Percentiles rank a stretch among this genome's conserved stretches.
Evolutionary conservation across 2,329 filamentous ascomycete species (phyloP).

Genomic region (Tympanopsis confertula): DNA sequence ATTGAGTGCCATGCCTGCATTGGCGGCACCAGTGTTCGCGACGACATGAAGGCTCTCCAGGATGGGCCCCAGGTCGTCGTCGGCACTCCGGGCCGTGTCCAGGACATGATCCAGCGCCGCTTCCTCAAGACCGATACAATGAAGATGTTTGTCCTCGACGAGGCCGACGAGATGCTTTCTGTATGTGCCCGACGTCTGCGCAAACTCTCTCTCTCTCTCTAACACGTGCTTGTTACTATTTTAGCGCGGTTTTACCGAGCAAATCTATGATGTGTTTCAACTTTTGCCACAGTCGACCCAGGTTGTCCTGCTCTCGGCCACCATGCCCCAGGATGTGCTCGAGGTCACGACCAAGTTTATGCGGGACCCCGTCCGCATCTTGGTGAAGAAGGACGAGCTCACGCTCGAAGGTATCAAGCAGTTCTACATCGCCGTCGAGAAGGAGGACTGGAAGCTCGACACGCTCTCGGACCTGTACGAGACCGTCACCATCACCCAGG

Average conservation of each 20-base stretch:
- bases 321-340: conserved; percentile 97
- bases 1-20: conserved; percentile 99
- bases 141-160: conserved; percentile 99
- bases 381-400: conserved; percentile 99
- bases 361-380: conserved; percentile 95
- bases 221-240: conserved; percentile 3
- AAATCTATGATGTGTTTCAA: conserved; percentile 99
- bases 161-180: conserved; percentile 98
- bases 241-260: conserved; percentile 95
- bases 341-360: conserved; percentile 99
- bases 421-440: conserved; percentile 99
- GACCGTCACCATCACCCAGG: conserved; percentile 98
- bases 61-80: conserved; percentile 96
- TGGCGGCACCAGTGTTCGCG: conserved; percentile 92
- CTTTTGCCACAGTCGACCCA: conserved; percentile 95
- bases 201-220: neutral
- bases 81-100: conserved; percentile 94
- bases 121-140: conserved; percentile 94
- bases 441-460: conserved; percentile 99
- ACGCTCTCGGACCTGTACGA: conserved; percentile 98
- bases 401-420: conserved; percentile 99
- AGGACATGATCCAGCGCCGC: conserved; percentile 98
- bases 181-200: conserved; percentile 31
- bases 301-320: conserved; percentile 94
- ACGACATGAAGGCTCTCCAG: conserved; percentile 95